phyloP scores from a whole-genome alignment of 2,329 filamentous ascomycete species.

The Penicillium verrucosum region DNA sequence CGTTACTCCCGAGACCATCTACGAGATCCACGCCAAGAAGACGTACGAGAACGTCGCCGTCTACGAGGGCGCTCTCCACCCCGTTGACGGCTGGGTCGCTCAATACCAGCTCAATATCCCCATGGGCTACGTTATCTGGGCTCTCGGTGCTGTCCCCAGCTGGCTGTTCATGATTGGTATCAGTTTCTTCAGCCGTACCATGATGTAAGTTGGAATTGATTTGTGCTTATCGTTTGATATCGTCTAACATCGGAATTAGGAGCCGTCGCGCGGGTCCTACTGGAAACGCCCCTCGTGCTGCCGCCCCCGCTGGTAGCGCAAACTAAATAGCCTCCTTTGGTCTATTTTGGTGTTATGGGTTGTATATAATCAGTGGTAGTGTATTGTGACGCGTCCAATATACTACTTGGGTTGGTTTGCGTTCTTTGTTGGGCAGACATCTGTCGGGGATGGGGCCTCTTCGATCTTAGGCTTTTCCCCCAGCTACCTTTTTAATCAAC shows the following conservation, averaged over 20 bases:
- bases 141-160: conserved; percentile 57
- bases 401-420: conserved; percentile 14
- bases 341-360: conserved; percentile 17
- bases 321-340: conserved; percentile 17
- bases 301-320: conserved; percentile 22
- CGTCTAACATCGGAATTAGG: conserved; percentile 20
- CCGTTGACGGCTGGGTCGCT: conserved; percentile 57
- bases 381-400: conserved; percentile 16
- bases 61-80: conserved; percentile 60
- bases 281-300: conserved; percentile 13
- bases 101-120: conserved; percentile 53
- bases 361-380: conserved; percentile 34
- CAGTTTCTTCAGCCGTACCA: conserved; percentile 57
- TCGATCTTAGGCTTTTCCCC: conserved; percentile 2
- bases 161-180: conserved; percentile 65
- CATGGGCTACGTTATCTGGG: conserved; percentile 56
- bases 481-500: conserved; percentile 10
- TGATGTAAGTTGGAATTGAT: conserved; percentile 56
- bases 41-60: conserved; percentile 50
- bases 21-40: conserved; percentile 56
- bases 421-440: conserved; percentile 2
- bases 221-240: not conserved
- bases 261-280: conserved; percentile 24
- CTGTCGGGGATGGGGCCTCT: not conserved
- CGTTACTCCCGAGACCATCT: conserved; percentile 56